A percentile compares a stretch with the other conserved stretches of the same genome.
phyloP scores from a whole-genome alignment of 139 green algal species.

The Bryopsis sp. region DNA sequence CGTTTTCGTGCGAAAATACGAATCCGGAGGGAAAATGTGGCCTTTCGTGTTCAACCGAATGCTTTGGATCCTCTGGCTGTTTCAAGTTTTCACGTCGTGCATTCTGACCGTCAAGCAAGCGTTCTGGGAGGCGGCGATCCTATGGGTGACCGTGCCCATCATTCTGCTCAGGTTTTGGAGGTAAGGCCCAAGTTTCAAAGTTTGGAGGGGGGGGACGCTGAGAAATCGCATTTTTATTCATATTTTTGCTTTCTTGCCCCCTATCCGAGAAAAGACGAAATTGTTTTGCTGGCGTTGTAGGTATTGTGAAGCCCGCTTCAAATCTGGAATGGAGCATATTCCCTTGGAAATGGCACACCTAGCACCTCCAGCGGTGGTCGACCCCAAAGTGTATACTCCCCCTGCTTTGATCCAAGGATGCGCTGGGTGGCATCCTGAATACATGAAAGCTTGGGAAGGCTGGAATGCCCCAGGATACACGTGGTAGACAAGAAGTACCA shows the following conservation, averaged over 20 bases:
- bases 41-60: constrained; percentile 40
- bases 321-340: constrained; percentile 21
- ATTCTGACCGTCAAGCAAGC: constrained; percentile 53
- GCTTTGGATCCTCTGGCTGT: constrained; percentile 29
- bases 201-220: no score
- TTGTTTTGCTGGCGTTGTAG: not conserved
- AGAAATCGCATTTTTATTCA: no score
- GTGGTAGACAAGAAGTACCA: no score
- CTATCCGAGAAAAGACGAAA: not conserved
- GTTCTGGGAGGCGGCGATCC: constrained; percentile 47
- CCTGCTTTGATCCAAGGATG: constrained; percentile 31
- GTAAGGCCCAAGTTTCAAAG: no score
- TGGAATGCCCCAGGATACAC: constrained; percentile 30
- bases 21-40: constrained; percentile 47
- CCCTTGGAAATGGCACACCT: constrained; percentile 30
- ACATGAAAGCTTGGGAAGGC: constrained; percentile 40
- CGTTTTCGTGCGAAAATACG: constrained; percentile 52
- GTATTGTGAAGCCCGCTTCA: constrained; percentile 27
- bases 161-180: constrained; percentile 54
- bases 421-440: constrained; percentile 44
- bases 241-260: not conserved
- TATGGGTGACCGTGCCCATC: constrained; percentile 49
- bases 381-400: constrained; percentile 30
- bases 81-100: constrained; percentile 49
- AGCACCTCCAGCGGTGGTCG: constrained; percentile 17